Percentiles rank a stretch among this genome's conserved stretches.
phyloP scores from a whole-genome alignment of 2,329 filamentous ascomycete genomes.

The Aspergillus thermomutatus region DNA sequence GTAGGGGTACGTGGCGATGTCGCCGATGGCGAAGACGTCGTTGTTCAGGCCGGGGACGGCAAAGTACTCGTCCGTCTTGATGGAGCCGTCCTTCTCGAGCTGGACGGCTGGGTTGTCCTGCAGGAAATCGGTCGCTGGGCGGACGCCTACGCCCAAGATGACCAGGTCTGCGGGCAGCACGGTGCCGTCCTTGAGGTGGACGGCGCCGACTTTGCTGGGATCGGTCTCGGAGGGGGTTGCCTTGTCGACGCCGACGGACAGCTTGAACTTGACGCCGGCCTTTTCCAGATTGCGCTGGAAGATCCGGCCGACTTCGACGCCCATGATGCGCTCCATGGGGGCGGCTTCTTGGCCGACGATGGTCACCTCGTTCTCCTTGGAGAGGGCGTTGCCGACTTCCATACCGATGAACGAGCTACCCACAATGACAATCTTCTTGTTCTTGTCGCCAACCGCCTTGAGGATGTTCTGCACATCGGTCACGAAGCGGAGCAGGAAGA shows the following conservation, averaged over 20 bases:
- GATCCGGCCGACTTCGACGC: constrained; percentile 72
- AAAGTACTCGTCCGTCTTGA: constrained; percentile 78
- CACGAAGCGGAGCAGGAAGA: constrained; percentile 79
- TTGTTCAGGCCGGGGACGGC: constrained; percentile 66
- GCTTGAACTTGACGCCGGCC: constrained; percentile 83
- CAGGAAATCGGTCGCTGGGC: constrained; percentile 80
- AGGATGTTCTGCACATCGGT: constrained; percentile 75
- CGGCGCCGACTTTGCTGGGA: constrained; percentile 69
- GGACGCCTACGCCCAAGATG: constrained; percentile 84
- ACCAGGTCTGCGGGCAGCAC: constrained; percentile 82
- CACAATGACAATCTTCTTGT: constrained; percentile 89
- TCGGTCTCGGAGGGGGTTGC: constrained; percentile 69
- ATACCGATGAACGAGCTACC: constrained; percentile 97
- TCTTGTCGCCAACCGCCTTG: constrained; percentile 69
- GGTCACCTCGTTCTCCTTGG: constrained; percentile 77
- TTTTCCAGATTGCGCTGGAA: constrained; percentile 77
- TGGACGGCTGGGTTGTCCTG: constrained; percentile 65
- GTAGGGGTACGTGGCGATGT: constrained; percentile 95
- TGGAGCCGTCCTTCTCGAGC: constrained; percentile 79
- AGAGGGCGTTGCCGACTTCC: constrained; percentile 83
- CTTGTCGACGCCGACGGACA: constrained; percentile 77
- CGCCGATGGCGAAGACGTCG: constrained; percentile 88
- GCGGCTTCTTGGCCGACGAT: constrained; percentile 85
- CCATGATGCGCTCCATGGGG: constrained; percentile 83
- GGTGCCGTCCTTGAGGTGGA: constrained; percentile 83